Conservation (phyloP, 345 rosid genomes). For the Salix suchowensis region DNA sequence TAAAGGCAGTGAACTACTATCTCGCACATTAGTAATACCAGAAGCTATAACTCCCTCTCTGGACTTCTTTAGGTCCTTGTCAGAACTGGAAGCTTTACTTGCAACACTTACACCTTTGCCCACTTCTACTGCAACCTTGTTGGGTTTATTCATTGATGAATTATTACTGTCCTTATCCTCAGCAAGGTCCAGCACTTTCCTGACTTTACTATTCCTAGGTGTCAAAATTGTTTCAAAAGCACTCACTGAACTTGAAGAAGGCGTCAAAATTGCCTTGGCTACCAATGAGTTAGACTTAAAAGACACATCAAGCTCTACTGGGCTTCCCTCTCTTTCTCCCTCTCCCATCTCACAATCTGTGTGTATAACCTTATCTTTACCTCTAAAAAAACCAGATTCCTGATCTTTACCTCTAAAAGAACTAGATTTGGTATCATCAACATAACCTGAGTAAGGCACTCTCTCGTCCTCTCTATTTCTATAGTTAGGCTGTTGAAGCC, state of each 20-base stretch:
- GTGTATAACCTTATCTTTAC: conserved; percentile 34
- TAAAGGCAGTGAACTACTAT: conserved; percentile 20
- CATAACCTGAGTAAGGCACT: conserved; percentile 31
- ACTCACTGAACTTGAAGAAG: conserved; percentile 30
- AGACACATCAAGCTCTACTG: conserved; percentile 81
- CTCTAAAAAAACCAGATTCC: not conserved
- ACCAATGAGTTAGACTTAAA: conserved; percentile 76
- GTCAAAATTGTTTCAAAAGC: conserved; percentile 29
- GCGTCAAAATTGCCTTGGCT: conserved; percentile 58
- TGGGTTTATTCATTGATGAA: conserved; percentile 16
- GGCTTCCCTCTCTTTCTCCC: conserved; percentile 45
- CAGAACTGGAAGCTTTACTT: conserved; percentile 26
- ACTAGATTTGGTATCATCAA: conserved; percentile 38
- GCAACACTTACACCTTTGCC: conserved; percentile 18
- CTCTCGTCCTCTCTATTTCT: conserved; percentile 51
- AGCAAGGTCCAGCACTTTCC: conserved; percentile 30
- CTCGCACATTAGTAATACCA: conserved; percentile 13
- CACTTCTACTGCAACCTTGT: conserved; percentile 25
- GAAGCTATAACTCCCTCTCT: conserved; percentile 28
- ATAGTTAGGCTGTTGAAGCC: conserved; percentile 56
- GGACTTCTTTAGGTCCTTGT: conserved; percentile 27
- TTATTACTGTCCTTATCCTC: conserved; percentile 37
- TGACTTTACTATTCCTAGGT: conserved; percentile 51
- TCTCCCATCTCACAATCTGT: conserved; percentile 37
- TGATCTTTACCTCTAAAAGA: conserved; percentile 23